Percentiles rank a stretch among this genome's conserved stretches.
Evolutionary conservation across 768 basidiomycete genomes (phyloP).

Genomic region (Rhizopogon vesiculosus): DNA sequence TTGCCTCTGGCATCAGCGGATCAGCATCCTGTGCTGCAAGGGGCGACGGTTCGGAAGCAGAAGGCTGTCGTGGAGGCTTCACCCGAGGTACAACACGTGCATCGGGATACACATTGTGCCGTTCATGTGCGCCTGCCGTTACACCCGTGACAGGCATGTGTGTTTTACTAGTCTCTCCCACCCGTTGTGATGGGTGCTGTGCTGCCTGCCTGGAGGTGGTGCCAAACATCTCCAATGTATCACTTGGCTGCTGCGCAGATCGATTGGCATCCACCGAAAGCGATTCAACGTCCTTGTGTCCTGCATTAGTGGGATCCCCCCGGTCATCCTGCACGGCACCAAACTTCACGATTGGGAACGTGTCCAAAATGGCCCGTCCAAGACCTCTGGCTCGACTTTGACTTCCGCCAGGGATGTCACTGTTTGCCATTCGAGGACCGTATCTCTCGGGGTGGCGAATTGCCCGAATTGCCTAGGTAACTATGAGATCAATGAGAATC

Average conservation of each 20-base stretch:
- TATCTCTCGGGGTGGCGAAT: constrained; percentile 89
- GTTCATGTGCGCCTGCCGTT: neutral
- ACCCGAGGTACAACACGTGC: constrained; percentile 6
- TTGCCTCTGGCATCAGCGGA: constrained; percentile 55
- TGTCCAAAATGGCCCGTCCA: constrained; percentile 90
- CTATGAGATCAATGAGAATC: constrained; percentile 4
- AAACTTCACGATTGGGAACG: constrained; percentile 93
- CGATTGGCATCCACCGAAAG: constrained; percentile 1
- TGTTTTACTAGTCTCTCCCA: neutral
- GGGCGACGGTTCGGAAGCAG: neutral
- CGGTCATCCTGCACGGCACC: constrained; percentile 28
- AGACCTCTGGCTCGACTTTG: constrained; percentile 81
- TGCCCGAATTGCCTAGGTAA: constrained; percentile 65
- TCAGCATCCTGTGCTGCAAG: constrained; percentile 17
- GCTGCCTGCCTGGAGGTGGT: neutral
- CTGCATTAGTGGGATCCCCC: constrained; percentile 5
- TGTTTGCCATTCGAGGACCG: constrained; percentile 57
- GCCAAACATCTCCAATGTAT: constrained; percentile 4
- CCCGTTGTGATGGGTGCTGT: neutral
- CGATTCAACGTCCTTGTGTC: constrained; percentile 30
- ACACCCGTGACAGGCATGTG: neutral
- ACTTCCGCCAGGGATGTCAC: constrained; percentile 25
- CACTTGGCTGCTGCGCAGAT: constrained; percentile 7
- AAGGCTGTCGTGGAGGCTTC: neutral
- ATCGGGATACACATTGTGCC: neutral